Percentiles rank a stretch among this genome's conserved stretches.
phyloP scores from a whole-genome alignment of 257 asterid genomes.

The Ilex asprella region DNA sequence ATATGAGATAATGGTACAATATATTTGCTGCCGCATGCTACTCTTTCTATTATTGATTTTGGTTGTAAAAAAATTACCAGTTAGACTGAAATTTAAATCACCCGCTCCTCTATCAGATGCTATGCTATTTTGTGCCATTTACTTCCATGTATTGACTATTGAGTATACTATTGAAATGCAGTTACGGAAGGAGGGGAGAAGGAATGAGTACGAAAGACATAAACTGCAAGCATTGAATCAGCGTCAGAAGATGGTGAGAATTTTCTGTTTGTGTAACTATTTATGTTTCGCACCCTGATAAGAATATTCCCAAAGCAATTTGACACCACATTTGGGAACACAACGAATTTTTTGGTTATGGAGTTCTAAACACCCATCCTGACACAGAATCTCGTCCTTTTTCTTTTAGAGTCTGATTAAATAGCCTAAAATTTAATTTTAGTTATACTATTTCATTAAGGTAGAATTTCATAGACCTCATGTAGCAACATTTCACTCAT shows the following conservation, averaged over 20 bases:
- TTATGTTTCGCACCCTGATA: not conserved
- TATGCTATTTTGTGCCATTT: not conserved
- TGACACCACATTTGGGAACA: not conserved
- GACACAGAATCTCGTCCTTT: not conserved
- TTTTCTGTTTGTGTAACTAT: not conserved
- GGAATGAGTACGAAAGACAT: conserved; percentile 95
- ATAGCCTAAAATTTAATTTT: not conserved
- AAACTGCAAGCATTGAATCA: conserved; percentile 93
- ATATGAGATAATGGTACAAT: not conserved
- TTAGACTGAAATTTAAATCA: not conserved
- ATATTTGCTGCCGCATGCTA: not conserved
- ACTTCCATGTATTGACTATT: conserved; percentile 6
- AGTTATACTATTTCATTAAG: not conserved
- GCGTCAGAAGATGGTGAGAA: conserved; percentile 88
- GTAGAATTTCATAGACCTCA: not conserved
- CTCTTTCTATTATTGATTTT: not conserved
- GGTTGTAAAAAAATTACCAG: not conserved
- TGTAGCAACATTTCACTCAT: not conserved
- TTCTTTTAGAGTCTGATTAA: not conserved
- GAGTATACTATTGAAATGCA: conserved; percentile 21
- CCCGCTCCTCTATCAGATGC: not conserved
- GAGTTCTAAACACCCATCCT: not conserved
- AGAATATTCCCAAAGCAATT: conserved; percentile 3
- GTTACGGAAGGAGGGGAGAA: conserved; percentile 97
- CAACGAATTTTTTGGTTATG: not conserved